Conservation (phyloP, 116 monocot genomes). For the Thalassia testudinum region DNA sequence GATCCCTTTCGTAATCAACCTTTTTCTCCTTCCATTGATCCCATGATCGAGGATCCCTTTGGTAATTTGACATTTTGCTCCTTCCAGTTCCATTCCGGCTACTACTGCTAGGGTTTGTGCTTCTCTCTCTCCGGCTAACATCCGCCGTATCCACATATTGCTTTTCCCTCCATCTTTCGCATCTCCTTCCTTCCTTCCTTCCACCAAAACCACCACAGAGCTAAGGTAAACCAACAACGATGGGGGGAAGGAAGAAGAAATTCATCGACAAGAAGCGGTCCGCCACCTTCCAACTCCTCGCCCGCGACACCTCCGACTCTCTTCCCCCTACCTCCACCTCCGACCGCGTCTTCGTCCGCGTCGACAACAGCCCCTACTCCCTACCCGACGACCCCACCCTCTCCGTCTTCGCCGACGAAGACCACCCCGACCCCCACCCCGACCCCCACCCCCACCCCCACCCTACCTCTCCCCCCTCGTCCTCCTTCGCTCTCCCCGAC, state of each 20-base stretch:
- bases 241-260: constrained; percentile 40
- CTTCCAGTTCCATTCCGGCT: no score
- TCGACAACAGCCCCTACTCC: constrained; percentile 57
- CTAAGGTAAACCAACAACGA: constrained; percentile 5
- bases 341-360: constrained; percentile 72
- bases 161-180: no score
- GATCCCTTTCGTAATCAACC: no score
- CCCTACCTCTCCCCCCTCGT: not conserved
- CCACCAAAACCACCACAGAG: no score
- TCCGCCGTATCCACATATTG: no score
- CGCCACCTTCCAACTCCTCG: constrained; percentile 72
- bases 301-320: constrained; percentile 41
- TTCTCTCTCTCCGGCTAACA: no score
- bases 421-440: not conserved
- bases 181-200: no score
- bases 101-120: no score
- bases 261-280: constrained; percentile 84
- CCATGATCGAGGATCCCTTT: no score
- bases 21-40: no score
- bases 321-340: constrained; percentile 1
- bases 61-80: no score
- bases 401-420: constrained; percentile 54
- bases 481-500: constrained; percentile 27
- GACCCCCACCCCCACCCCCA: constrained; percentile 7
- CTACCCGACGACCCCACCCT: constrained; percentile 5